phyloP scores from a whole-genome alignment of 108 stramenopile species.

The Nannochloropsis gaditana region DNA sequence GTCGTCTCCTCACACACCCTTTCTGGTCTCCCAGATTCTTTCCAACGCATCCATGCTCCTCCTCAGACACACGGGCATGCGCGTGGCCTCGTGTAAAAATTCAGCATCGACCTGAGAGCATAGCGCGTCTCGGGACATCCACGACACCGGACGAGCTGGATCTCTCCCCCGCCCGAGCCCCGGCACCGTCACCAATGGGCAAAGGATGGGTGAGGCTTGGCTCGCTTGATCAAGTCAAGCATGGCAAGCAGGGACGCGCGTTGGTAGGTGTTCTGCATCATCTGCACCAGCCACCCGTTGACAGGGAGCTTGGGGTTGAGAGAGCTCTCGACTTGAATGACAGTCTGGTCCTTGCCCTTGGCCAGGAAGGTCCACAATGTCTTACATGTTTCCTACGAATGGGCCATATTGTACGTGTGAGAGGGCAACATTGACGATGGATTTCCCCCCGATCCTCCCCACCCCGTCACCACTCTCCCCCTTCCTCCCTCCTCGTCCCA shows the following conservation, averaged over 20 bases:
- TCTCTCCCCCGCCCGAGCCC: background rate
- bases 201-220: background rate
- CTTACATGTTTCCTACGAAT: background rate
- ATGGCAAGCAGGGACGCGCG: background rate
- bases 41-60: too few species aligned
- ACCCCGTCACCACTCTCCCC: background rate
- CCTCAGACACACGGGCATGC: too few species aligned
- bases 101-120: too few species aligned
- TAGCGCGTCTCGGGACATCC: too few species aligned
- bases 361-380: background rate
- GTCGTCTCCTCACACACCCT: too few species aligned
- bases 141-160: too few species aligned
- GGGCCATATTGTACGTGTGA: too few species aligned
- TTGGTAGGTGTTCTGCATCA: background rate
- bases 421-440: too few species aligned
- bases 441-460: too few species aligned
- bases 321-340: background rate
- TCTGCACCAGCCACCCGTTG: background rate
- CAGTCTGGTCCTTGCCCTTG: background rate
- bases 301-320: background rate
- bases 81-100: too few species aligned
- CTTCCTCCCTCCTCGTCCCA: background rate
- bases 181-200: background rate
- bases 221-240: background rate
- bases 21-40: too few species aligned